Conservation (phyloP, 2,329 filamentous ascomycete genomes). For the Xylariaceae sp. region DNA sequence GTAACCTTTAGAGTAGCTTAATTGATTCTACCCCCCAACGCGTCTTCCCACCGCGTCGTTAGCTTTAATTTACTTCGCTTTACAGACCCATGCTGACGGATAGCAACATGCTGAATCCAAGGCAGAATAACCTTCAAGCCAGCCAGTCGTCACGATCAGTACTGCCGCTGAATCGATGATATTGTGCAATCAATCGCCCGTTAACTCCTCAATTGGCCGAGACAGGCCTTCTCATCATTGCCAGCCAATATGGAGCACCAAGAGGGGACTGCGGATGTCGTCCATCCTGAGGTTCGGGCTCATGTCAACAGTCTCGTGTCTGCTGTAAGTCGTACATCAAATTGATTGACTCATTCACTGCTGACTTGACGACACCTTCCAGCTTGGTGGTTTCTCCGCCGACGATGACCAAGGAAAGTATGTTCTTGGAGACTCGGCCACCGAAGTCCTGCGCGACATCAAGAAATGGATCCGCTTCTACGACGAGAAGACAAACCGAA, state of each 20-base stretch:
- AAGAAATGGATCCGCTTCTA: conserved; percentile 94
- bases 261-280: conserved; percentile 54
- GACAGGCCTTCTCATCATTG: conserved; percentile 16
- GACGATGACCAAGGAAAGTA: conserved; percentile 74
- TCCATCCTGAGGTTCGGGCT: conserved; percentile 89
- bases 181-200: conserved; percentile 11
- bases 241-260: conserved; percentile 48
- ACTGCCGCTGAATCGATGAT: conserved; percentile 5
- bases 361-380: conserved; percentile 19
- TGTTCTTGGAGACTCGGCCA: conserved; percentile 85
- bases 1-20: no score
- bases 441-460: conserved; percentile 87
- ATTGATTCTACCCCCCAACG: no score
- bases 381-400: conserved; percentile 81
- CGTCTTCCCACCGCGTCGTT: no score
- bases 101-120: neutral
- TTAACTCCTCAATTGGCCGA: conserved; percentile 10
- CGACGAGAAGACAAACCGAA: conserved; percentile 87
- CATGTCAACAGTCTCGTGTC: conserved; percentile 92
- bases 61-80: no score
- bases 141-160: neutral
- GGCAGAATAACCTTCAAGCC: neutral
- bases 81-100: conserved; percentile 2
- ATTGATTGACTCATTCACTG: neutral
- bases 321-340: conserved; percentile 59